Conservation (phyloP, 2,329 filamentous ascomycete species). For the Monosporascus sp. region DNA sequence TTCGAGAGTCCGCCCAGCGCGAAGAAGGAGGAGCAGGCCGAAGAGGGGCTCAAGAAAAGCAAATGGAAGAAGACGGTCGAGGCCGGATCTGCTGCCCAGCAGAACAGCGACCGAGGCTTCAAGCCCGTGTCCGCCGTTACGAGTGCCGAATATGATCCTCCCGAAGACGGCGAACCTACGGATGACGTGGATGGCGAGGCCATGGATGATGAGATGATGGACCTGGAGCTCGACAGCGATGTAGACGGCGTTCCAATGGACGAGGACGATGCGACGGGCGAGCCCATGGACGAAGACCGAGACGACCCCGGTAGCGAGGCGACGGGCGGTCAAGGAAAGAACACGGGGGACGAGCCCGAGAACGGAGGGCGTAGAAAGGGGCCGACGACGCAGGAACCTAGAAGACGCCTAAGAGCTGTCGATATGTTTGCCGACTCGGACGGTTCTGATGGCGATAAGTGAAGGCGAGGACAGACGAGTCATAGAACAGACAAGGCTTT, state of each 20-base stretch:
- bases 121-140: slow-evolving; percentile 15
- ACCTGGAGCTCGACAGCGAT: slow-evolving; percentile 44
- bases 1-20: slow-evolving; percentile 67
- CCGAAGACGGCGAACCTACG: slow-evolving; percentile 33
- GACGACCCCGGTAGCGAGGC: slow-evolving; percentile 10
- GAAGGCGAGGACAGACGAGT: neutral
- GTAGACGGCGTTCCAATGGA: slow-evolving; percentile 40
- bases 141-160: slow-evolving; percentile 28
- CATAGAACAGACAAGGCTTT: too few species aligned
- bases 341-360: slow-evolving; percentile 18
- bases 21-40: slow-evolving; percentile 27
- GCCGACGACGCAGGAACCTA: slow-evolving; percentile 29
- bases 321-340: slow-evolving; percentile 15
- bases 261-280: slow-evolving; percentile 26
- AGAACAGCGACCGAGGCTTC: slow-evolving; percentile 21
- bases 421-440: slow-evolving; percentile 86
- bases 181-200: slow-evolving; percentile 40
- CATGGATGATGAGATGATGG: slow-evolving; percentile 42
- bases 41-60: slow-evolving; percentile 31
- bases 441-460: slow-evolving; percentile 33
- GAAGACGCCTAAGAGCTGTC: slow-evolving; percentile 67
- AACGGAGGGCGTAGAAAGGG: slow-evolving; percentile 19
- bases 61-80: slow-evolving; percentile 51
- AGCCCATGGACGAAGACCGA: slow-evolving; percentile 31
- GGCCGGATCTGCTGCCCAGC: slow-evolving; percentile 24